phyloP scores from a whole-genome alignment of 352 stramenopile species.

The Pythium monospermum region DNA sequence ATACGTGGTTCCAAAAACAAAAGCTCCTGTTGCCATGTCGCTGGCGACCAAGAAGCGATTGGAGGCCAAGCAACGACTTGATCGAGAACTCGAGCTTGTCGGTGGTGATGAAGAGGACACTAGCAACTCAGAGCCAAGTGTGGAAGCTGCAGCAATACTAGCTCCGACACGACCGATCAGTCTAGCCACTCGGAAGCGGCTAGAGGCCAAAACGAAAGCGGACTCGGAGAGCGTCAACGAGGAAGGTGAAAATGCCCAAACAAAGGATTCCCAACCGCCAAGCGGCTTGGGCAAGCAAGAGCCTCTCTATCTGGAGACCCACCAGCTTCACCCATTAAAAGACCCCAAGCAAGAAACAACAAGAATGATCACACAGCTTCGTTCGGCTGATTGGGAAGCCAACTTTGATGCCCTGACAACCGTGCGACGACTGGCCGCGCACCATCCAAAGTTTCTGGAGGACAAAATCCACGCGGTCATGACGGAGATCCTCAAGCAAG shows the following conservation, averaged over 20 bases:
- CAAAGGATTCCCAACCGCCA: conserved; percentile 4
- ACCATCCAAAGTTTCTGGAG: conserved; percentile 43
- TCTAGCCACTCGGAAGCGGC: conserved; percentile 9
- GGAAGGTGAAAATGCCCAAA: neutral
- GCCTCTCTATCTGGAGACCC: conserved; percentile 49
- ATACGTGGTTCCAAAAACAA: neutral
- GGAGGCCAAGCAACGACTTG: conserved; percentile 54
- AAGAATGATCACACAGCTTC: conserved; percentile 34
- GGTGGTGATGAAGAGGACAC: neutral
- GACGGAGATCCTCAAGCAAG: conserved; percentile 51
- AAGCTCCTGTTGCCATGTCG: conserved; percentile 19
- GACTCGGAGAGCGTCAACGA: neutral
- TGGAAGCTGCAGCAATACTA: neutral
- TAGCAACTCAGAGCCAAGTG: neutral
- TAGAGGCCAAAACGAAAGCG: neutral
- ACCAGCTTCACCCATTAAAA: conserved; percentile 52
- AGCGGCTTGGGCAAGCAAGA: conserved; percentile 37
- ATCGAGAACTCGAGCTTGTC: conserved; percentile 4
- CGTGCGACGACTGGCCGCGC: conserved; percentile 43
- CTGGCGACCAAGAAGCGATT: conserved; percentile 54
- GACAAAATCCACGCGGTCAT: conserved; percentile 40
- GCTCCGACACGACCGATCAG: neutral
- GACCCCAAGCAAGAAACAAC: conserved; percentile 52
- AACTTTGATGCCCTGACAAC: conserved; percentile 66
- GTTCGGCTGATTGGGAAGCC: conserved; percentile 45